phyloP scores from a whole-genome alignment of 352 stramenopile genomes.

The Sclerospora graminicola region DNA sequence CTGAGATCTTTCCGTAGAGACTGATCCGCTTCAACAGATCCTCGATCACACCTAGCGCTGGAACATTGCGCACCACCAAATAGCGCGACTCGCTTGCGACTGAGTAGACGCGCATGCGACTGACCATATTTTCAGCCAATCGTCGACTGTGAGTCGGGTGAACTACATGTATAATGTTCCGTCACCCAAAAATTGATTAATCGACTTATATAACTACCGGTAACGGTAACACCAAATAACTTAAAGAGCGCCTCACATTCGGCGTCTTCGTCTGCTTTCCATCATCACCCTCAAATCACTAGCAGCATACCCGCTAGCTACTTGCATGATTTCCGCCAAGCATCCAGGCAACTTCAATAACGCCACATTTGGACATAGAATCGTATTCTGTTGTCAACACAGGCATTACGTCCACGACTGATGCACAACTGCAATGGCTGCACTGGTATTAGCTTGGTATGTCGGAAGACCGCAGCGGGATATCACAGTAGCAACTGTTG shows the following conservation, averaged over 20 bases:
- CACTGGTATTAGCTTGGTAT: slow-evolving; percentile 20
- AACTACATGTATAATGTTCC: slow-evolving; percentile 1
- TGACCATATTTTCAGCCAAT: slow-evolving; percentile 19
- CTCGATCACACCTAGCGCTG: slow-evolving; percentile 40
- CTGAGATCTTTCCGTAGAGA: slow-evolving; percentile 39
- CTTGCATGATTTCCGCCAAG: slow-evolving; percentile 9
- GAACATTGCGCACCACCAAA: slow-evolving; percentile 52
- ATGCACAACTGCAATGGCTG: slow-evolving; percentile 12
- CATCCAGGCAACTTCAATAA: slow-evolving; percentile 5
- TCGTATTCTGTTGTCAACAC: slow-evolving; percentile 4
- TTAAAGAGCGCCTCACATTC: slow-evolving; percentile 35
- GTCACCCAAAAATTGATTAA: slow-evolving; percentile 9
- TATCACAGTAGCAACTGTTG: slow-evolving; percentile 7
- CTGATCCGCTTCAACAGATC: slow-evolving; percentile 45
- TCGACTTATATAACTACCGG: slow-evolving; percentile 15
- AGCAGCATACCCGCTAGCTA: slow-evolving; percentile 6
- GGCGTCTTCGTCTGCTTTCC: slow-evolving; percentile 15
- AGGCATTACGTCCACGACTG: slow-evolving; percentile 9
- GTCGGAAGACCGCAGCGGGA: slow-evolving; percentile 8
- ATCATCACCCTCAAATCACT: not conserved
- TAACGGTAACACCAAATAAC: slow-evolving; percentile 30
- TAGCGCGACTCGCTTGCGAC: slow-evolving; percentile 50
- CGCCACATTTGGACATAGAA: too few species aligned
- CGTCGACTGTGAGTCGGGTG: too few species aligned
- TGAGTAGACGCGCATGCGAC: slow-evolving; percentile 41